Conservation (phyloP, 2,329 filamentous ascomycete species). For the Coniochaeta sp. region DNA sequence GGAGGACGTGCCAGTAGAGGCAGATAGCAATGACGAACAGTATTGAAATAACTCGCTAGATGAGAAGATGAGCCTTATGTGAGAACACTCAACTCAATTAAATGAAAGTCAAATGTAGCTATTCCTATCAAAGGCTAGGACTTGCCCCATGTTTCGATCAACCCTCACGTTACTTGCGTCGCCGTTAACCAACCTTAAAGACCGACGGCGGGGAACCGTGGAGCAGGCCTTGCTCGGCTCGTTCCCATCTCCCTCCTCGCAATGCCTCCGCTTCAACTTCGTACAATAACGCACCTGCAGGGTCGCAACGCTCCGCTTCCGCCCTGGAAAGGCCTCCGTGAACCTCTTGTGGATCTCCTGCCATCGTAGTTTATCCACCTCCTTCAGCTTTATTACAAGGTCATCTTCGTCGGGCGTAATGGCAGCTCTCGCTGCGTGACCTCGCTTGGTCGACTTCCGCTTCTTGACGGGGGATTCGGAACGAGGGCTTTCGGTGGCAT, state of each 20-base stretch:
- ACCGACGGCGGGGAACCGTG: neutral
- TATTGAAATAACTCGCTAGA: too few relatives aligned
- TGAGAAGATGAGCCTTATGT: too few relatives aligned
- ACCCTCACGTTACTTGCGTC: neutral
- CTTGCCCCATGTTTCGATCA: neutral
- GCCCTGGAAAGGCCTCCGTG: neutral
- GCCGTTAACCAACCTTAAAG: neutral
- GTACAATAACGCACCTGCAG: conserved; percentile 1
- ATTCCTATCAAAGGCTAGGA: too few relatives aligned
- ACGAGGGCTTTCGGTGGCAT: neutral
- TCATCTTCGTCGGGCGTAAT: neutral
- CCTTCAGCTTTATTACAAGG: neutral
- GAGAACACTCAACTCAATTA: too few relatives aligned
- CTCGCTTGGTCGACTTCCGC: neutral
- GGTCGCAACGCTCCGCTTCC: neutral
- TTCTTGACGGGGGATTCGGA: neutral
- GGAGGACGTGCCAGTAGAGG: too few relatives aligned
- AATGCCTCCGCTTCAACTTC: neutral
- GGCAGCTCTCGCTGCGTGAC: neutral
- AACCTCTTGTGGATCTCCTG: neutral
- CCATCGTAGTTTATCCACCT: neutral
- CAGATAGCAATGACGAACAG: too few relatives aligned
- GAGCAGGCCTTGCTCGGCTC: neutral
- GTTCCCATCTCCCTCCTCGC: neutral
- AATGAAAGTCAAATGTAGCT: too few relatives aligned